Evolutionary conservation across 805 yeast genomes (phyloP), one percentile per base, ranked within the genome.

Genomic region (Lachancea kluyveri): DNA sequence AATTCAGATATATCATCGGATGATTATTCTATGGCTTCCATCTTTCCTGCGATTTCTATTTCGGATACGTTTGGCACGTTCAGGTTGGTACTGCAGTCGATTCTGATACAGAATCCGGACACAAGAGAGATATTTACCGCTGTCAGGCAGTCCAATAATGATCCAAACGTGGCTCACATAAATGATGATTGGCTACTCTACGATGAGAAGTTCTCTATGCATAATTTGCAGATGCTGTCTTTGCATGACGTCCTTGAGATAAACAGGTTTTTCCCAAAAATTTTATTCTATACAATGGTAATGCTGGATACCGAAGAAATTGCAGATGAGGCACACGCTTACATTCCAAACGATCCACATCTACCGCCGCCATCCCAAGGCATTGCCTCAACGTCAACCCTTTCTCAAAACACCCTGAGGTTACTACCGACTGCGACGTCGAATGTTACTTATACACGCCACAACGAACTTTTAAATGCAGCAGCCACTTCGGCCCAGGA

Each of bases 101-200:
- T 46, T n/a, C 31, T 58, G 17, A 39, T 57, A n/a, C 38, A 46
- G 5, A 43, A 52, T 31, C 45, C 51, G 6, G 43, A 30, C 2
- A 41, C 51, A 2, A 42, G 42, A n/a, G 52, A 50, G 26, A 39
- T 50, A 12, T 43, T 37, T 21, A 57, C 62, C 2, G 61, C 60
- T 2, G 52, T 57, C 2, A 50, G 59, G 28, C 59, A 57, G 31
- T 44, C 48, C 6, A 42, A 43, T 21, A 49, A 46, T 28, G 48
- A 45, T 21, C 50, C 52, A 1, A 41, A 45, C 13, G 45, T 38
- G 6, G 60, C 61, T 4, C 45, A 50, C 37, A 46, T 57, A 22
- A 51, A 52, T 10, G 67, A 63, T 28, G 67, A 64, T 26, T 64
- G 69, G 69, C 39, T 64, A 9, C 38, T 64, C 4, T 64, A 64